Evolutionary conservation across 176 grass and related monocot species (phyloP), one percentile per base, ranked within the genome.

Genomic region (maize (Zea mays)): DNA sequence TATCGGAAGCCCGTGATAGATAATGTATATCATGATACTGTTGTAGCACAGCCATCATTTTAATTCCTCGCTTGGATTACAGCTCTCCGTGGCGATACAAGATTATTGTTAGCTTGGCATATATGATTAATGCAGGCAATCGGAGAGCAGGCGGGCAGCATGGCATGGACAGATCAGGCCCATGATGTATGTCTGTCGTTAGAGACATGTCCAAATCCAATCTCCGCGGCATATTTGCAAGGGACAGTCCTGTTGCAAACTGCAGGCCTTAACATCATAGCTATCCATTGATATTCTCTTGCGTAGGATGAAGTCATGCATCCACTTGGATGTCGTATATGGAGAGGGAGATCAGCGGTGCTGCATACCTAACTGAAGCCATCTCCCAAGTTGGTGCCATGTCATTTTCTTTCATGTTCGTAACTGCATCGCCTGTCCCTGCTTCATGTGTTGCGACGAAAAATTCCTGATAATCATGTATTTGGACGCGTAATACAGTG

Each of bases 61-160:
- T 27, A 54, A 55, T 60, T 69, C 17, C 44, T 63, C 3, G 4
- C 14, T 51, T 56, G 65, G 45, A 72, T 74, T 37, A 17, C 16
- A 59, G 47, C 39, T 71, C 41, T 17, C n/a, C 36, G 0, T 45
- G 27, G 27, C 8, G 12, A 78, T n/a, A 19, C 35, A 71, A 52
- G 74, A 78, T 43, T 51, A 8, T 17, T 51, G 43, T 11, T 69
- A 67, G 59, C 72, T 79, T 36, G 49, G 33, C 69, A 43, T 68
- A 14, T 41, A 55, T 37, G 47, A 85, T 73, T 46, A 58, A 85
- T 73, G 59, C 75, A 9, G 73, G 16, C 17, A 10, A 54, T 12
- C 4, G 17, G 39, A 63, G 33, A 51, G 54, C 35, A 44, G 44
- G 54, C 35, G 62, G 35, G 77, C 62, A 42, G 19, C 78, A 68